Evolutionary conservation across 805 yeast species (phyloP), one percentile per base, ranked within the genome.

Genomic region (Kodamaea kakaduensis): DNA sequence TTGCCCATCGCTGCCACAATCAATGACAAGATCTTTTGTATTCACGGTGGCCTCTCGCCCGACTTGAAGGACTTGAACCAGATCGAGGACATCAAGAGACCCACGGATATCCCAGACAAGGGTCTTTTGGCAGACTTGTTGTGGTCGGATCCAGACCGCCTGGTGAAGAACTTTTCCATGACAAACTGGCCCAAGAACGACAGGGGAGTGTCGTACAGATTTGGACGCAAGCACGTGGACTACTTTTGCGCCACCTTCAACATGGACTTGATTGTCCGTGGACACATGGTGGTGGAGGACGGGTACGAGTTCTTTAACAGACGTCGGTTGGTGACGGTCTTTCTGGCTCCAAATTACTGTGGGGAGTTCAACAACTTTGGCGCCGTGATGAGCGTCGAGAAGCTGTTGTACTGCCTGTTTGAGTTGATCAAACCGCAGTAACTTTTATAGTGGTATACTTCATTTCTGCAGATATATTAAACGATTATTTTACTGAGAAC

Each of bases 281-380:
- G 90, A 6, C 94, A 84, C 54, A 84, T 84, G 94, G 93, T 84
- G 29, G 94, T 84, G 24, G 90, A 84, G 55, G 90, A 84, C 53
- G 94, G 94, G 3, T 84, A 84, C 53, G 93, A 84, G 54, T 84
- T 84, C 54, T 84, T 81, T 56, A 80, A 79, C 41, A 79, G 77
- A 51, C 65, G 86, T 48, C 78, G 78, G 53, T 63, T 84, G 38
- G 93, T 84, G 1, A 84, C 94, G 0, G 78, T 84, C 1, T 84
- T 84, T 50, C 75, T 81, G 42, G 94, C 93, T 3, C 94, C 94
- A 3, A 84, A 84, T 52, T 84, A 84, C 50, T 81, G 89, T 62
- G 89, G 89, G 6, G 88, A 81, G 53, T 81, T 81, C 58, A 77
- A 80, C 47, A 81, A 81, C 51, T 81, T 81, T 76, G 89, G 89